Evolutionary conservation across 805 yeast species (phyloP), one percentile per base, ranked within the genome.

Genomic region (Millerozyma miso): DNA sequence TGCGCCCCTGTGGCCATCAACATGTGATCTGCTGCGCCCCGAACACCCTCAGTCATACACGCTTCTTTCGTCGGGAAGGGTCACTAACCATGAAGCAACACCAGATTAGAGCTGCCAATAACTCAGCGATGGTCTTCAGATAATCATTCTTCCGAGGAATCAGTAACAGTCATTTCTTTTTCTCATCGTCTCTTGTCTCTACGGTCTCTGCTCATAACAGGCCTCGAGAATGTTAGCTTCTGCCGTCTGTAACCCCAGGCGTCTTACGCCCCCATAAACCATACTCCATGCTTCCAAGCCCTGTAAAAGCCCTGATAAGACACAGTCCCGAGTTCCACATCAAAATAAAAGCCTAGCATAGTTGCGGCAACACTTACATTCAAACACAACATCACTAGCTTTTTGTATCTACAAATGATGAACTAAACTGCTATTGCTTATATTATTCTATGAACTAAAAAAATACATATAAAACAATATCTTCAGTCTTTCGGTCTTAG

Each of bases 381-480:
- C n/a, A n/a, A n/a, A n/a, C n/a, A n/a, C n/a, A n/a, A n/a, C n/a
- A n/a, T n/a, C n/a, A n/a, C n/a, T n/a, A n/a, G n/a, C n/a, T n/a
- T n/a, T n/a, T n/a, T n/a, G n/a, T n/a, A n/a, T n/a, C n/a, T n/a
- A n/a, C n/a, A n/a, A n/a, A n/a, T n/a, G n/a, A n/a, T n/a, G n/a
- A n/a, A n/a, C n/a, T n/a, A 23, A 23, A 23, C 29, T 23, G 34
- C 17, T 37, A 37, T 37, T 37, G 39, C 31, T 37, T 37, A 26
- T 37, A 37, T 37, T 37, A 37, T 29, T 37, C 19, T 23, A 37
- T 37, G 29, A 37, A 26, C 16, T 37, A 20, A 37, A 37, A 35
- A 18, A 37, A 19, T 37, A 37, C 39, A 37, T 37, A 37, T 34
- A 37, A 37, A 37, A 37, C 39, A 35, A 35, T 16, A 33, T 17